These are phyloP conservation scores for Coleophoma crateriformis DNA, from an alignment of 2,329 filamentous ascomycete genomes.

Conservation along the genomic window DNA sequence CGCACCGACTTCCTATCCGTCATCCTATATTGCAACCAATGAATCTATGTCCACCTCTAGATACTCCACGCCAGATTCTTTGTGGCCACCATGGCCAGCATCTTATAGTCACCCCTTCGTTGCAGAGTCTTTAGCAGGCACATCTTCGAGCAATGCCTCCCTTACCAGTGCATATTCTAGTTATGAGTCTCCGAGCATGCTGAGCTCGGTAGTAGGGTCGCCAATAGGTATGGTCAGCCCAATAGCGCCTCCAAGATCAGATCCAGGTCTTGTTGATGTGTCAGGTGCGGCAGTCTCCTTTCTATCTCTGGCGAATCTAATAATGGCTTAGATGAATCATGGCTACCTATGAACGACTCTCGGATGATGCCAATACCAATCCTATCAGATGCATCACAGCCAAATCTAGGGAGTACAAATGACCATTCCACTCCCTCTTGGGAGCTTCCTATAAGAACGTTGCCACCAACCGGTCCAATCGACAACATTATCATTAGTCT, in stretches of 20 bases:
- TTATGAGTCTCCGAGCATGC: neutral
- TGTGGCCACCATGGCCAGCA: neutral
- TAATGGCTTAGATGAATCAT: too few relatives aligned
- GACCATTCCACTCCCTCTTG: slow-evolving; percentile 12
- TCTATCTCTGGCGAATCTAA: too few relatives aligned
- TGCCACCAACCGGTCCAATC: slow-evolving; percentile 25
- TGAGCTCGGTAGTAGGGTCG: neutral
- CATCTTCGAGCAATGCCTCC: neutral
- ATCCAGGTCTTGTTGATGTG: too few relatives aligned
- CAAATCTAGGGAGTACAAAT: neutral
- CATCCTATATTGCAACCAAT: neutral
- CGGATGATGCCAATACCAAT: too few relatives aligned
- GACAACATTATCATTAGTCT: slow-evolving; percentile 31
- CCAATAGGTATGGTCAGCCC: too few relatives aligned
- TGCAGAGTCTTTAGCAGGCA: neutral
- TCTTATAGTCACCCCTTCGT: neutral
- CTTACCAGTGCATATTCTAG: neutral
- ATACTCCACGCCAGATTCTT: neutral
- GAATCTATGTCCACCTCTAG: neutral
- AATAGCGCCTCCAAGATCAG: too few relatives aligned
- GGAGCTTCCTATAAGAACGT: slow-evolving; percentile 28
- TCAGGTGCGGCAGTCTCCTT: too few relatives aligned
- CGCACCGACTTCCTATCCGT: neutral
- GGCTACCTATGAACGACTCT: too few relatives aligned
- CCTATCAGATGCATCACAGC: neutral